Base-by-base conservation (phyloP, 768 basidiomycete genomes). In the Kwoniella botswanensis region DNA sequence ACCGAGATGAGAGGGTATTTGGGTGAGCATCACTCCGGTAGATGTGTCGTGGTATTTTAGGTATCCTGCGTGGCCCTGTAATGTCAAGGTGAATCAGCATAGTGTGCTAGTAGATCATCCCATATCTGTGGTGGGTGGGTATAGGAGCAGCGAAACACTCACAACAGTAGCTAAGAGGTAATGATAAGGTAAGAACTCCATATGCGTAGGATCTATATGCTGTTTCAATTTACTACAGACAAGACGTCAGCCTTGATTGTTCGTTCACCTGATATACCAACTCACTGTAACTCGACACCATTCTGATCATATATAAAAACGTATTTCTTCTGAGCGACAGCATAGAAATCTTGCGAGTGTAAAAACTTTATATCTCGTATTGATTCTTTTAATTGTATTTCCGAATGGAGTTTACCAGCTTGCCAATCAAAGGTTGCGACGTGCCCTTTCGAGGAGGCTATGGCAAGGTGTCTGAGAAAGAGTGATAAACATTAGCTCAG, bases 31-130 rank as follows among this genome's bases (percentile, higher is more conserved):
- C 65, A 89, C 87, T 13, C 97, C 97, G 0, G 94, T 98, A 4
- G 96, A 94, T 0, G 93, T 95, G 80, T 99, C 97, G 85, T 96
- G 94, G 85, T 98, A 99, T 85, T 95, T 95, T 0, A 98, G 86
- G 82, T 90, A 93, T 2, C 97, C 96, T 15, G 93, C 86, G 78
- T 94, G 92, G 7, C 94, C 93, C 68, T 70, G 29, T 46, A 18
- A 13, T 35, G 0, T 4, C 35, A 55, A n/a, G 18, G 21, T 93
- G 82, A 67, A 90, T 70, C 13, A 70, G 3, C 65, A 52, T 59
- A 0, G 26, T 35, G 35, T 35, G 4, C 35, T 29, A 29, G 29
- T 29, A 29, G 4, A 29, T 29, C 29, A 29, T 29, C 29, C 29
- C 29, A 29, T 4, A 29, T 29, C 29, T 29, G 5, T 29, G 29